phyloP scores from a whole-genome alignment of 495 filamentous ascomycete species.

The Cenococcum geophilum region DNA sequence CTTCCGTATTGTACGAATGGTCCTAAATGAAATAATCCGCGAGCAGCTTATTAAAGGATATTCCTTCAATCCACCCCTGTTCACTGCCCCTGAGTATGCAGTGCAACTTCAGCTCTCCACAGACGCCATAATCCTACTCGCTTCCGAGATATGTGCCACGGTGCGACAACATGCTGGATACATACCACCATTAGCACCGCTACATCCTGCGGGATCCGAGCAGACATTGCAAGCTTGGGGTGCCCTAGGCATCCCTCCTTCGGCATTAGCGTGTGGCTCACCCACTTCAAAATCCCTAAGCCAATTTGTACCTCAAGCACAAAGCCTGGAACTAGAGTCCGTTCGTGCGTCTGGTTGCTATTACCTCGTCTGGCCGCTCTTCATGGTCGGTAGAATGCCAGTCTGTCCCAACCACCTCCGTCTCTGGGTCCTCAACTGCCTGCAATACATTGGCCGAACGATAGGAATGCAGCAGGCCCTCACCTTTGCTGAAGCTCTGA shows the following conservation, averaged over 20 bases:
- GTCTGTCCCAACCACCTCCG: background rate
- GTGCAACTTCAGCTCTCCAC: constrained; percentile 12
- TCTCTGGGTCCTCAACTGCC: background rate
- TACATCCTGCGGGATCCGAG: background rate
- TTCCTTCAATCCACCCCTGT: constrained; percentile 9
- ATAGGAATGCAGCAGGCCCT: constrained; percentile 14
- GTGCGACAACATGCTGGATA: constrained; percentile 8
- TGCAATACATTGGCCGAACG: constrained; percentile 1
- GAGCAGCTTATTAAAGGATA: constrained; percentile 11
- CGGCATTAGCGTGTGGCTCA: background rate
- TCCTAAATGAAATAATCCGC: constrained; percentile 17
- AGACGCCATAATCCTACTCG: background rate
- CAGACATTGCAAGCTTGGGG: background rate
- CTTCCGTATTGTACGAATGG: constrained; percentile 10
- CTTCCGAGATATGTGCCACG: background rate
- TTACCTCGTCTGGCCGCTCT: constrained; percentile 9
- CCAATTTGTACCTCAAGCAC: too few species aligned
- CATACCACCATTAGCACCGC: background rate
- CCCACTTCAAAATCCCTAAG: background rate
- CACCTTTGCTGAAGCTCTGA: background rate
- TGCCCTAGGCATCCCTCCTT: background rate
- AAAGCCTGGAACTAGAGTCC: too few species aligned
- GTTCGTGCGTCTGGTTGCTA: background rate
- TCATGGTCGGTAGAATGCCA: background rate
- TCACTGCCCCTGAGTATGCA: background rate